A percentile compares a stretch with the other conserved stretches of the same genome.
phyloP scores from a whole-genome alignment of 441 rosid genomes.

The Arabidopsis lyrata region DNA sequence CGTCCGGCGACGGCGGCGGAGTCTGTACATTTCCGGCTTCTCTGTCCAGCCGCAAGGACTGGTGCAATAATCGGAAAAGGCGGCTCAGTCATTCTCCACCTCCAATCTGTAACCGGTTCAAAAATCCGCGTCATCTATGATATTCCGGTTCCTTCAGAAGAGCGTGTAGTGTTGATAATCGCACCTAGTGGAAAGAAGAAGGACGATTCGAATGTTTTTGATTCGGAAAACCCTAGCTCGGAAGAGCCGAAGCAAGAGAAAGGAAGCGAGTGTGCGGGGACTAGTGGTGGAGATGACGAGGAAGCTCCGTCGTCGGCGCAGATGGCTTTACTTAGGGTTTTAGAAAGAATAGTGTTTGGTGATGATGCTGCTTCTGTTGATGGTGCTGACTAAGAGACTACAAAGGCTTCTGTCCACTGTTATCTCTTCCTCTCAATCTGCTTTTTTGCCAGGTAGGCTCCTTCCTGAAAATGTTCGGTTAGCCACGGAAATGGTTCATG shows the following conservation, averaged over 20 bases:
- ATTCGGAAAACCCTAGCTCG: slow-evolving; percentile 30
- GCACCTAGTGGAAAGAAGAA: slow-evolving; percentile 39
- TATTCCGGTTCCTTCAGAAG: slow-evolving; percentile 54
- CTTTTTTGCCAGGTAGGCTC: too few relatives aligned
- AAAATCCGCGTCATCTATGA: slow-evolving; percentile 67
- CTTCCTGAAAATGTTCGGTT: too few relatives aligned
- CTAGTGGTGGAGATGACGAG: slow-evolving; percentile 28
- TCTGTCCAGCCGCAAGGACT: slow-evolving; percentile 57
- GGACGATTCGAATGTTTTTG: slow-evolving; percentile 22
- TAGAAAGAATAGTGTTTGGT: slow-evolving; percentile 58
- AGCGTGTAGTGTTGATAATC: slow-evolving; percentile 56
- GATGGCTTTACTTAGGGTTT: slow-evolving; percentile 56
- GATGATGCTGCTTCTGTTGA: slow-evolving; percentile 45
- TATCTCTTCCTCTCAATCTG: too few relatives aligned
- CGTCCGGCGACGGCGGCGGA: slow-evolving; percentile 42
- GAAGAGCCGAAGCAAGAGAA: slow-evolving; percentile 40
- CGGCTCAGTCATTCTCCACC: slow-evolving; percentile 52
- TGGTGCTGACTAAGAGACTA: too few relatives aligned
- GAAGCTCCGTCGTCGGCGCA: slow-evolving; percentile 53
- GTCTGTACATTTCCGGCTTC: slow-evolving; percentile 54
- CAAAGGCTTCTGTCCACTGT: too few relatives aligned
- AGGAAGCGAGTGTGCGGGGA: slow-evolving; percentile 17
- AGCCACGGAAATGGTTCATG: too few relatives aligned
- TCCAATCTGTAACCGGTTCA: slow-evolving; percentile 56
- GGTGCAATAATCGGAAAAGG: slow-evolving; percentile 53